Evolutionary conservation across 331 rosid species (phyloP).

Genomic region (Quercus lobata): DNA sequence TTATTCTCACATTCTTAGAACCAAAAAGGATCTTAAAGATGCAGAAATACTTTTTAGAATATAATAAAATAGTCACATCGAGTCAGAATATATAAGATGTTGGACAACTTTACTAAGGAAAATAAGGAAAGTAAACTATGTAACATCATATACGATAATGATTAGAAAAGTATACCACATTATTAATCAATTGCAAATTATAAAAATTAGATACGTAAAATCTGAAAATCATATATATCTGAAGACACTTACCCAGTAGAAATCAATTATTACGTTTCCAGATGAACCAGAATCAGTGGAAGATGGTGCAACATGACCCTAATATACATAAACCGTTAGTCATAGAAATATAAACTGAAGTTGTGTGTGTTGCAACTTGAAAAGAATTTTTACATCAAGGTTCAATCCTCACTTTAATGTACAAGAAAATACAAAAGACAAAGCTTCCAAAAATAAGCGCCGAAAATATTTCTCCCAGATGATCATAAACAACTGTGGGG

Average conservation of each 20-base stretch:
- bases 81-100: not conserved
- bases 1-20: not conserved
- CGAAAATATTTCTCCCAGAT: slow-evolving; percentile 92
- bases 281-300: slow-evolving; percentile 90
- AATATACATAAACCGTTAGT: slow-evolving; percentile 11
- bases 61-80: not conserved
- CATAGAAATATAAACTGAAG: slow-evolving; percentile 24
- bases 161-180: not conserved
- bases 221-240: slow-evolving; percentile 5
- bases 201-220: not conserved
- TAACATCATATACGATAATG: not conserved
- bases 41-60: not conserved
- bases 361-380: not conserved
- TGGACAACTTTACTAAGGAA: not conserved
- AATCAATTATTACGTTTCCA: slow-evolving; percentile 82
- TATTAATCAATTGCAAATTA: not conserved
- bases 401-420: slow-evolving; percentile 69
- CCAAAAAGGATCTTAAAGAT: not conserved
- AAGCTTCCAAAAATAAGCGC: slow-evolving; percentile 89
- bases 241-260: slow-evolving; percentile 79
- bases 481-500: slow-evolving; percentile 78
- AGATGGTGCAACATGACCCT: slow-evolving; percentile 94
- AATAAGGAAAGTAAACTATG: not conserved
- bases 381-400: not conserved
- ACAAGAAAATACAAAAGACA: slow-evolving; percentile 76